Base-by-base conservation (phyloP, 2,329 filamentous ascomycete genomes). In the Monilinia aucupariae region DNA sequence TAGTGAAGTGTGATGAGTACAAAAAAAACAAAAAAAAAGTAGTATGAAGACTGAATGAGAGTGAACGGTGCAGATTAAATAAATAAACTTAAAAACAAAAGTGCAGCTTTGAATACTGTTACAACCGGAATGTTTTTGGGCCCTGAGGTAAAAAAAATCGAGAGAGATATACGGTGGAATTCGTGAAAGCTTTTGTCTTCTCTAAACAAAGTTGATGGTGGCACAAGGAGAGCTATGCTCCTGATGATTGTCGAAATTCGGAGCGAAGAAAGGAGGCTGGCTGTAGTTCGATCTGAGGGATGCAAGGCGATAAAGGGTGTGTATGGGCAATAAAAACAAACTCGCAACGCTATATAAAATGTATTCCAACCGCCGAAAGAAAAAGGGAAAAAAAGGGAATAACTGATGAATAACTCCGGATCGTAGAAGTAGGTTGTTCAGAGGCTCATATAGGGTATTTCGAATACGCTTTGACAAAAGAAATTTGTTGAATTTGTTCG, bases 401-500 rank as follows among this genome's bases (percentile, higher is more conserved):
- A 69, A 71, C 64, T 71, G 65, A 64, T 62, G 66, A 68, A 56
- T 45, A 73, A 74, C 71, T 73, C 72, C 74, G 64, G 68, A 70
- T 74, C 71, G 73, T 74, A 64, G 73, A 68, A 71, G 71, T 68
- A 71, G 71, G 70, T 64, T 56, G 53, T 56, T 76, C 74, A 75
- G 72, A 75, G 74, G 74, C 73, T 76, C 75, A 76, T 76, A 72
- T 71, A 74, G 70, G 71, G 72, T 70, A 73, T 73, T 73, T 73
- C 66, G 71, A 85, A 76, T 70, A 62, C 59, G 59, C 80, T 79
- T 67, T 77, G 70, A 78, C 72, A 60, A 86, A 77, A 2, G 82
- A 84, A 54, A 79, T 77, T 5, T 75, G 71, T 56, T 79, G 80
- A 65, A 84, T 54, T 69, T 59, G 71, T 67, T 74, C 73, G 73